Evolutionary conservation across 495 filamentous ascomycete species (phyloP).

Genomic region (Penicillium nucicola): DNA sequence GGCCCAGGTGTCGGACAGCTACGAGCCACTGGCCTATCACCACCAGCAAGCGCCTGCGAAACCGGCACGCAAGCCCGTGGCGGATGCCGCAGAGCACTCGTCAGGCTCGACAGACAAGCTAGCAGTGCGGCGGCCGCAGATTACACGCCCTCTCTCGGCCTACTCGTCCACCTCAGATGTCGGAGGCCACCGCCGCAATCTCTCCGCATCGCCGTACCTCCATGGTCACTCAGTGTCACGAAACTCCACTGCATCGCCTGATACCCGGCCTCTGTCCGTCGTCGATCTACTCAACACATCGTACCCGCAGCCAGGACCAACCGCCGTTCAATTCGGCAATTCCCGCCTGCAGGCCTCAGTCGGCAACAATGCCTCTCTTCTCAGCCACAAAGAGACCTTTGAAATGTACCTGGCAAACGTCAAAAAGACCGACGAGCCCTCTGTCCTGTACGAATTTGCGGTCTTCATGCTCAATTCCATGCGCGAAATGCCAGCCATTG

Average conservation of each 20-base stretch:
- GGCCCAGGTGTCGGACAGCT: conserved; percentile 30
- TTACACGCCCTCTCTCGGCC: conserved; percentile 65
- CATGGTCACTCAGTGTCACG: conserved; percentile 56
- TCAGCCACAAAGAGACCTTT: conserved; percentile 86
- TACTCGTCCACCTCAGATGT: conserved; percentile 70
- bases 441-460: conserved; percentile 91
- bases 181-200: conserved; percentile 57
- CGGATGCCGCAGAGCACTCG: conserved; percentile 20
- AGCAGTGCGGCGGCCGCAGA: conserved; percentile 51
- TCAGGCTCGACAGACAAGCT: conserved; percentile 50
- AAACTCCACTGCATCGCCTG: conserved; percentile 64
- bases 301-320: conserved; percentile 81
- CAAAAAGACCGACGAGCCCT: conserved; percentile 89
- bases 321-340: conserved; percentile 71
- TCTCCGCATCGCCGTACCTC: conserved; percentile 46
- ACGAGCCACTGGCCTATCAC: conserved; percentile 49
- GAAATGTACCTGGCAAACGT: conserved; percentile 97
- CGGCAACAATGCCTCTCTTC: conserved; percentile 81
- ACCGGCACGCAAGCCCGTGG: conserved; percentile 6
- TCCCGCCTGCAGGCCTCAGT: conserved; percentile 70
- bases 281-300: conserved; percentile 83
- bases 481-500: conserved; percentile 54
- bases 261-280: conserved; percentile 75
- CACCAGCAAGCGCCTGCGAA: conserved; percentile 38
- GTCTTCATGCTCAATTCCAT: conserved; percentile 87